These are phyloP conservation scores for Fomitiporia mediterranea DNA, from an alignment of 1,284 basidiomycete genomes.

Conservation along the genomic window DNA sequence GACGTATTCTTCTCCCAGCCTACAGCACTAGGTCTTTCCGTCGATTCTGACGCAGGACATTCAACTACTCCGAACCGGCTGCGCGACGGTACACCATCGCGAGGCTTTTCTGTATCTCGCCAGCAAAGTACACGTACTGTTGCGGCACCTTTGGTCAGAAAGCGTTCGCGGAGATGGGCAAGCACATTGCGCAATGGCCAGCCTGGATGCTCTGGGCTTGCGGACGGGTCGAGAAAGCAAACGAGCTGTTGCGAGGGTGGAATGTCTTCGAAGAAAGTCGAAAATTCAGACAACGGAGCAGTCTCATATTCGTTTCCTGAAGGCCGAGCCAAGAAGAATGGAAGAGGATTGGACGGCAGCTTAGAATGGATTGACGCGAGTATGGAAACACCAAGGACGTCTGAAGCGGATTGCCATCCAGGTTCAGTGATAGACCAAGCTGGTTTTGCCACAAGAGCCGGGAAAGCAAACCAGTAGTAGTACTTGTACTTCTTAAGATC, in stretches of 20 bases:
- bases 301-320: conserved; percentile 31
- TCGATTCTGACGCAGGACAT: conserved; percentile 12
- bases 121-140: conserved; percentile 71
- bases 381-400: conserved; percentile 35
- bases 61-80: conserved; percentile 56
- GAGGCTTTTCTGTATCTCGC: conserved; percentile 53
- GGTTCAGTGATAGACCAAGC: conserved; percentile 73
- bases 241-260: conserved; percentile 48
- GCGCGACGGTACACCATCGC: conserved; percentile 43
- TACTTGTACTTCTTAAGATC: conserved; percentile 98
- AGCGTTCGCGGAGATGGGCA: conserved; percentile 63
- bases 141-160: conserved; percentile 35
- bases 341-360: conserved; percentile 37
- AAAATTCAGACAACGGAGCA: conserved; percentile 27
- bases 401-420: conserved; percentile 48
- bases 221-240: conserved; percentile 86
- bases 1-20: conserved; percentile 94
- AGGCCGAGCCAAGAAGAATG: conserved; percentile 58
- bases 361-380: conserved; percentile 47
- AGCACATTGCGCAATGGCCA: conserved; percentile 95
- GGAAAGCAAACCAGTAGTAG: conserved; percentile 98
- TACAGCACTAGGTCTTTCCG: conserved; percentile 57
- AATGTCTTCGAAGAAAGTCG: conserved; percentile 9
- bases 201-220: conserved; percentile 72
- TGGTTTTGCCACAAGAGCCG: conserved; percentile 83